Percentiles rank a stretch among this genome's conserved stretches.
Evolutionary conservation across 2,329 filamentous ascomycete species (phyloP).

Genomic region (Pezicula radicicola): DNA sequence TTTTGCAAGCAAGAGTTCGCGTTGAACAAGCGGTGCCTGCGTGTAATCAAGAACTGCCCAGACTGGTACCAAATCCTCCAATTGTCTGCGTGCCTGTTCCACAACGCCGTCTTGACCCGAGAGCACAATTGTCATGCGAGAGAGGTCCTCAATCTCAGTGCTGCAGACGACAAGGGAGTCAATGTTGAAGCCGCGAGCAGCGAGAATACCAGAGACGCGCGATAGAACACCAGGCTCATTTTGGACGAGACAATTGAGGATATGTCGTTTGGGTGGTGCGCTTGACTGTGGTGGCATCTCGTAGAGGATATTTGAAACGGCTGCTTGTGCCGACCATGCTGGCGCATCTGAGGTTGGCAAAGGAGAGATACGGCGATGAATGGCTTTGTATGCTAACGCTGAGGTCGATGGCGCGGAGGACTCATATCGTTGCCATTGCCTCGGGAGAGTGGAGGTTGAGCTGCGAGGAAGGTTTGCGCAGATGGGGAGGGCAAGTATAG

Average conservation of each 20-base stretch:
- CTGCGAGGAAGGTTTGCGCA: constrained; percentile 16
- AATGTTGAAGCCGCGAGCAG: constrained; percentile 97
- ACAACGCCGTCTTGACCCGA: constrained; percentile 96
- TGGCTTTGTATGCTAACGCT: constrained; percentile 93
- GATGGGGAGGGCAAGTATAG: constrained; percentile 22
- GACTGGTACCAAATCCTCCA: constrained; percentile 95
- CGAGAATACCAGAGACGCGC: constrained; percentile 92
- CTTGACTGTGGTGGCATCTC: constrained; percentile 86
- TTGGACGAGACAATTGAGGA: constrained; percentile 97
- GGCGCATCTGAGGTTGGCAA: constrained; percentile 75
- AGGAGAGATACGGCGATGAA: constrained; percentile 85
- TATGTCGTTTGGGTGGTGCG: constrained; percentile 85
- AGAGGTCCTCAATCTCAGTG: constrained; percentile 94
- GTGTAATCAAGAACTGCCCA: constrained; percentile 99
- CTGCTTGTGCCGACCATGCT: constrained; percentile 86
- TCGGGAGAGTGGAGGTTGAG: constrained; percentile 14
- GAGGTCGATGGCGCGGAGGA: constrained; percentile 74
- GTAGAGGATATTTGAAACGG: constrained; percentile 97
- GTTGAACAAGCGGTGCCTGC: constrained; percentile 85
- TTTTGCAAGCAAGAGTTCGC: constrained; percentile 92
- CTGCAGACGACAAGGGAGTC: constrained; percentile 97
- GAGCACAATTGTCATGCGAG: constrained; percentile 97
- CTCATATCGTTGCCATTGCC: constrained; percentile 26
- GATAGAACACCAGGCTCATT: constrained; percentile 98
- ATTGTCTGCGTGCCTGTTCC: constrained; percentile 90